Percentiles rank a stretch among this genome's conserved stretches.
These are phyloP conservation scores for Anthracocystis walkeri DNA, from an alignment of 1,284 basidiomycete genomes.

Conservation along the genomic window DNA sequence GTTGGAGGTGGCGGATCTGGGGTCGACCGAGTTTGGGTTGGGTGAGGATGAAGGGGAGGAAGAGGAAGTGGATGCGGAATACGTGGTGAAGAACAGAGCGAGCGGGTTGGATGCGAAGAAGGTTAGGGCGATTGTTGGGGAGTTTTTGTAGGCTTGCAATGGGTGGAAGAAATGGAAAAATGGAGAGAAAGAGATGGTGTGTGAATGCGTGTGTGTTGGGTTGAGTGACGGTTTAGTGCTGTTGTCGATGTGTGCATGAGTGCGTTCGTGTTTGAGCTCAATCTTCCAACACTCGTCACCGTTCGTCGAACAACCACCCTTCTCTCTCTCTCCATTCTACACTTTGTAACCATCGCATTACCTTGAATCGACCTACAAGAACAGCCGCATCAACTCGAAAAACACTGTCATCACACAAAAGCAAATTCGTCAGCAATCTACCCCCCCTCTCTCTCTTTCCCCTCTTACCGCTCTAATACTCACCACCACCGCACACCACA, in stretches of 20 bases:
- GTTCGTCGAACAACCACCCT: too few relatives aligned
- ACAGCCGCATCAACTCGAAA: slow-evolving; percentile 49
- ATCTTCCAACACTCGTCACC: too few relatives aligned
- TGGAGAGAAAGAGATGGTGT: background rate
- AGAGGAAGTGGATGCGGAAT: slow-evolving; percentile 21
- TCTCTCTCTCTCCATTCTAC: too few relatives aligned
- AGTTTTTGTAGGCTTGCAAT: slow-evolving; percentile 18
- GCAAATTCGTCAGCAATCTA: background rate
- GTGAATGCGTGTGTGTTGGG: background rate
- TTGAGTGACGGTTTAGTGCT: too few relatives aligned
- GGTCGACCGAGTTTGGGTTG: background rate
- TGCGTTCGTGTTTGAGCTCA: background rate
- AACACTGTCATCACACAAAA: slow-evolving; percentile 32
- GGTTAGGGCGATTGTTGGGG: slow-evolving; percentile 17
- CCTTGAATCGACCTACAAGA: too few relatives aligned
- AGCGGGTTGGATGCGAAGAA: slow-evolving; percentile 22
- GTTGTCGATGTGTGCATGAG: too few relatives aligned
- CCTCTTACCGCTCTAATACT: slow-evolving; percentile 10
- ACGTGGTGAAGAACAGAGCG: slow-evolving; percentile 33
- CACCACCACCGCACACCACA: slow-evolving; percentile 54
- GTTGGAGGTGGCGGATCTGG: slow-evolving; percentile 47
- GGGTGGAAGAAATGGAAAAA: background rate
- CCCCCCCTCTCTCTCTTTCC: background rate
- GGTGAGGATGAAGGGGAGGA: slow-evolving; percentile 1
- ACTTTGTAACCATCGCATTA: too few relatives aligned